phyloP scores from a whole-genome alignment of 148 eudicot species.

The Amaranthus palmeri region DNA sequence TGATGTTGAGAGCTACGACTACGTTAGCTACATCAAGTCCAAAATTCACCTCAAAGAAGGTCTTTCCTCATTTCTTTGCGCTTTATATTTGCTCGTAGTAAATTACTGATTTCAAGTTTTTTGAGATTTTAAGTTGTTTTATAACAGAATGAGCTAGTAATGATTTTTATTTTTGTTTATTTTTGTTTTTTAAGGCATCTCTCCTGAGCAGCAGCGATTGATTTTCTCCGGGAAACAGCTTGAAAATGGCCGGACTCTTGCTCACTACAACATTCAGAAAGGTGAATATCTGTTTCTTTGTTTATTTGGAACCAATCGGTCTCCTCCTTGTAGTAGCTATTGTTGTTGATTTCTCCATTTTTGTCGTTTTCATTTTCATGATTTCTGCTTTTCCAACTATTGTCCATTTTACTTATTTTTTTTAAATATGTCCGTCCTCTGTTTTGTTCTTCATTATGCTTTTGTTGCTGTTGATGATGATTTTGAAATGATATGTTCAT shows the following conservation, averaged over 20 bases:
- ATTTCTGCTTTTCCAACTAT: not conserved
- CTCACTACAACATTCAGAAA: slow-evolving; percentile 4
- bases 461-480: not conserved
- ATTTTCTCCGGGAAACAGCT: slow-evolving; percentile 7
- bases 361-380: not conserved
- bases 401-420: not conserved
- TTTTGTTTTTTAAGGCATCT: not conserved
- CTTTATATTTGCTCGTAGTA: not conserved
- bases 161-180: not conserved
- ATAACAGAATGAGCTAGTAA: not conserved
- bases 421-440: not conserved
- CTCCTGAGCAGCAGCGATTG: slow-evolving; percentile 2
- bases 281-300: not conserved
- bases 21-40: not conserved
- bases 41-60: slow-evolving; percentile 8
- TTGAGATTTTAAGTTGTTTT: not conserved
- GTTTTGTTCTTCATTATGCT: not conserved
- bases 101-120: not conserved
- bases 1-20: not conserved
- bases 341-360: not conserved
- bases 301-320: not conserved
- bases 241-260: not conserved
- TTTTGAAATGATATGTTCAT: too few relatives aligned
- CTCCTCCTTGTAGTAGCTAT: not conserved
- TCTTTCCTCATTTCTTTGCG: not conserved